Evolutionary conservation across 1,284 basidiomycete species (phyloP).

Genomic region (Pulveroboletus sp.): DNA sequence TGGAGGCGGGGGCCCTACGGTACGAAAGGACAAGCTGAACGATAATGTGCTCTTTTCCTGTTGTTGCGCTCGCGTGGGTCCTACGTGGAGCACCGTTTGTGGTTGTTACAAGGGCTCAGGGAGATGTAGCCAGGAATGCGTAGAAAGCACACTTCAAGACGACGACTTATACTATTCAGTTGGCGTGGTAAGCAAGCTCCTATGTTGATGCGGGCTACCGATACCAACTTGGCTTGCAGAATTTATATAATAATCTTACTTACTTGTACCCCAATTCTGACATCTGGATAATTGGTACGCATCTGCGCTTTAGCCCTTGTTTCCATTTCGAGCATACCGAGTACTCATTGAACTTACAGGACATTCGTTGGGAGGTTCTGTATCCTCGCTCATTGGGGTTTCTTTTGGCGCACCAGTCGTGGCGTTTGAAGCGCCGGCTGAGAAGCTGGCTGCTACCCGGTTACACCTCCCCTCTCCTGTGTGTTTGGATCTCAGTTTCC

Average conservation of each 20-base stretch:
- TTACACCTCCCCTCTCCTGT: slow-evolving; percentile 76
- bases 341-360: slow-evolving; percentile 37
- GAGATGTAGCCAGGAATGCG: slow-evolving; percentile 72
- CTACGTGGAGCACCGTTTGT: slow-evolving; percentile 85
- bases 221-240: slow-evolving; percentile 39
- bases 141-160: slow-evolving; percentile 72
- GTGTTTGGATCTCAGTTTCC: slow-evolving; percentile 14
- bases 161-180: slow-evolving; percentile 81
- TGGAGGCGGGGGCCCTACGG: slow-evolving; percentile 65
- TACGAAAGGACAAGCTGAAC: slow-evolving; percentile 77
- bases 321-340: not conserved
- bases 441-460: slow-evolving; percentile 70
- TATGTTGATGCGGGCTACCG: not conserved
- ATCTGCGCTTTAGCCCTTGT: not conserved
- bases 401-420: slow-evolving; percentile 87
- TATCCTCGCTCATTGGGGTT: slow-evolving; percentile 77
- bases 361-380: slow-evolving; percentile 76
- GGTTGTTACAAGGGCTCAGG: slow-evolving; percentile 72
- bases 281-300: slow-evolving; percentile 70
- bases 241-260: slow-evolving; percentile 78
- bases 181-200: slow-evolving; percentile 51
- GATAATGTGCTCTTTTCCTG: slow-evolving; percentile 91
- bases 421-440: slow-evolving; percentile 81
- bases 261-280: slow-evolving; percentile 80
- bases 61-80: slow-evolving; percentile 85